A percentile compares a stretch with the other conserved stretches of the same genome.
Evolutionary conservation across 306 rosid genomes (phyloP).

Genomic region (Cucumis sativus): Cucumber_9930_V3 NC_026656.2:22330001-22330500

Average conservation of each 20-base stretch:
- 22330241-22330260: constrained; percentile 52
- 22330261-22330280: constrained; percentile 51
- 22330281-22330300: too few species aligned
- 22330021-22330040: constrained; percentile 26
- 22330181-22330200: too few species aligned
- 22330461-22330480: constrained; percentile 30
- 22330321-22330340: too few species aligned
- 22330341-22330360: too few species aligned
- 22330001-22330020: constrained; percentile 33
- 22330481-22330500: constrained; percentile 33
- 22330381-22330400: constrained; percentile 41
- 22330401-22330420: constrained; percentile 30
- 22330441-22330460: constrained; percentile 41
- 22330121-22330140: too few species aligned
- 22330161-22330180: too few species aligned
- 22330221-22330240: constrained; percentile 40
- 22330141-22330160: too few species aligned
- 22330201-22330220: background rate
- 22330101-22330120: too few species aligned
- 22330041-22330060: constrained; percentile 55
- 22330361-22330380: constrained; percentile 29
- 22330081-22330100: constrained; percentile 23
- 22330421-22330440: constrained; percentile 26
- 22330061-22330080: constrained; percentile 65
- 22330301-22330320: too few species aligned